Evolutionary conservation across 225 moss, liverwort and hornwort genomes (phyloP).

Genomic region (Asterella californica): DNA sequence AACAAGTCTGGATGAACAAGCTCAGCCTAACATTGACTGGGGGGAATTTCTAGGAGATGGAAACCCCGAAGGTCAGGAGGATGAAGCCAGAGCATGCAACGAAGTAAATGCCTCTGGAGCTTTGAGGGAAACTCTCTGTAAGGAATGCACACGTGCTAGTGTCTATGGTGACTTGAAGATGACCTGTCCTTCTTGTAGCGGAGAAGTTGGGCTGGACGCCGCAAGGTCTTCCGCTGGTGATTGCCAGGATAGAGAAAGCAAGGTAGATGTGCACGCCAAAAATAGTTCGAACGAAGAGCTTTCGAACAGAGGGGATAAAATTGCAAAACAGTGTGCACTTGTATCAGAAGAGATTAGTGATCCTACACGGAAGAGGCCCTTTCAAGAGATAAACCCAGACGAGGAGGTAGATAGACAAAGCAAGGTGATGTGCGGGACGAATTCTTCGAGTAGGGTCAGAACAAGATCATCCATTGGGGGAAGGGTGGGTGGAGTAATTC

Average conservation of each 20-base stretch:
- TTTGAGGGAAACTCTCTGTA: background rate
- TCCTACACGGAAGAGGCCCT: slow-evolving; percentile 1
- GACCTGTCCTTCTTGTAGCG: background rate
- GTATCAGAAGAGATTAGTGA: background rate
- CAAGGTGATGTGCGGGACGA: background rate
- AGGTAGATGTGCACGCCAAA: background rate
- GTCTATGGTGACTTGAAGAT: background rate
- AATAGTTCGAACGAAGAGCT: background rate
- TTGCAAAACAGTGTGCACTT: background rate
- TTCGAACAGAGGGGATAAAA: background rate
- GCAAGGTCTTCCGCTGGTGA: no score
- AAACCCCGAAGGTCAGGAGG: background rate
- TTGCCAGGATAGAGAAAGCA: slow-evolving; percentile 4
- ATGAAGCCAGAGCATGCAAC: background rate
- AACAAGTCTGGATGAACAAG: background rate
- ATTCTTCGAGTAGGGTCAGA: no score
- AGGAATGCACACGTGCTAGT: background rate
- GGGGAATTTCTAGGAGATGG: background rate
- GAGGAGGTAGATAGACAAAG: background rate
- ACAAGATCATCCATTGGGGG: no score
- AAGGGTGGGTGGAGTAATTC: background rate
- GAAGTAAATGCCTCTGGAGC: background rate
- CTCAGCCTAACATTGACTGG: background rate
- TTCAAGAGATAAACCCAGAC: background rate
- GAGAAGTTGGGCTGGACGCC: background rate